Evolutionary conservation across 352 stramenopile species (phyloP).

Genomic region (Salisapilia sapeloensis): DNA sequence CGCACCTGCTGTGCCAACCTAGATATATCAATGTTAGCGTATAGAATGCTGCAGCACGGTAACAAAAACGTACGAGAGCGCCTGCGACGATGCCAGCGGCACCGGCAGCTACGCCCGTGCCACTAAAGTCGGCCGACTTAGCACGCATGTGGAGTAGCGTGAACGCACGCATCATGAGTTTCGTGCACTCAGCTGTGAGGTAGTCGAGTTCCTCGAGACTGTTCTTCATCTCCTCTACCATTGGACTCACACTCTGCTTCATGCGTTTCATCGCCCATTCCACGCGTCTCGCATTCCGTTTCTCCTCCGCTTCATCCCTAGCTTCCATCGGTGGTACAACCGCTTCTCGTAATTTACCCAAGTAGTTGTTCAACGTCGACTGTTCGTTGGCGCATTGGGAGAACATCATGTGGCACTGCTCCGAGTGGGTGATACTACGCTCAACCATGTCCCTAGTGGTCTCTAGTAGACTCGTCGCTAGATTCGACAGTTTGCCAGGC

Average conservation of each 20-base stretch:
- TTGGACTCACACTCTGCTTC: constrained; percentile 41
- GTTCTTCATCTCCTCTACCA: constrained; percentile 52
- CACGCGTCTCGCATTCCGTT: constrained; percentile 41
- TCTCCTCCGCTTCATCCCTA: constrained; percentile 54
- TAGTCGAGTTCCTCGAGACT: constrained; percentile 67
- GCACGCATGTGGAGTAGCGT: constrained; percentile 70
- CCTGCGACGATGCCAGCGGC: constrained; percentile 67
- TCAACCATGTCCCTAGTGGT: constrained; percentile 58
- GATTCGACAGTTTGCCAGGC: constrained; percentile 38
- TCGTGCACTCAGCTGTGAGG: constrained; percentile 59
- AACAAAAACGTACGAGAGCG: constrained; percentile 25
- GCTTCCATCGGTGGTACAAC: constrained; percentile 29
- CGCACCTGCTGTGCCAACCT: constrained; percentile 50
- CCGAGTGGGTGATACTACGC: constrained; percentile 38
- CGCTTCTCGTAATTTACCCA: constrained; percentile 50
- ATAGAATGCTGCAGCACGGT: neutral
- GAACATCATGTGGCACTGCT: constrained; percentile 73
- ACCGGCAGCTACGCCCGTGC: constrained; percentile 63
- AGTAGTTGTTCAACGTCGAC: constrained; percentile 55
- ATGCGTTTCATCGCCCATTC: constrained; percentile 67
- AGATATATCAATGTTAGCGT: neutral
- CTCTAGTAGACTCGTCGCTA: constrained; percentile 47
- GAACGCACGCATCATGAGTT: constrained; percentile 77
- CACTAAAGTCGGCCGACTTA: constrained; percentile 68
- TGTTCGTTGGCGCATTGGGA: constrained; percentile 65